phyloP scores from a whole-genome alignment of 169 alveolate species.

The Eimeria sp. region DNA sequence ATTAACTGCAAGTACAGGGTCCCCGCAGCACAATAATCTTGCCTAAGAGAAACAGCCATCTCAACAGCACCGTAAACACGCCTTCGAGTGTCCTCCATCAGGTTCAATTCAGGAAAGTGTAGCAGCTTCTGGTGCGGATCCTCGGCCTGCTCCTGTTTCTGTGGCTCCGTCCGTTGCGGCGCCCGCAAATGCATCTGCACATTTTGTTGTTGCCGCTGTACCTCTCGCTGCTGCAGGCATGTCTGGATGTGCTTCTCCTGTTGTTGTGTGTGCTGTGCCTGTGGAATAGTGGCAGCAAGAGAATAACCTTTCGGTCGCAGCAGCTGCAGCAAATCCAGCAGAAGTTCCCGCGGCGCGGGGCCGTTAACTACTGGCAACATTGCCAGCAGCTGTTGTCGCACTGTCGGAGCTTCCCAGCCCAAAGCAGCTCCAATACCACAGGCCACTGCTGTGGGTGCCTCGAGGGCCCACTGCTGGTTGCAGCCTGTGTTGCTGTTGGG shows the following conservation, averaged over 20 bases:
- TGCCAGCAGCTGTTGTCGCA: slow-evolving; percentile 39
- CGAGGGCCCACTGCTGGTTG: background rate
- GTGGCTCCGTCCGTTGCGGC: background rate
- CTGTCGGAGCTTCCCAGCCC: slow-evolving; percentile 7
- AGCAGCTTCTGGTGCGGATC: background rate
- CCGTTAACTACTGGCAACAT: slow-evolving; percentile 41
- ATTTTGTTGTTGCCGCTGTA: background rate
- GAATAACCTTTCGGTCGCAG: background rate
- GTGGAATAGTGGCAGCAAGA: background rate
- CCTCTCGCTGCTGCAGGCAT: background rate
- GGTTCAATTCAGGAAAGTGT: background rate
- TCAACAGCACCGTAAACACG: slow-evolving; percentile 8
- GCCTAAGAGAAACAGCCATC: slow-evolving; percentile 22
- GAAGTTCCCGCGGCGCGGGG: slow-evolving; percentile 21
- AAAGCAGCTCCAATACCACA: slow-evolving; percentile 18
- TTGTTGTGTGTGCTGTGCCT: background rate
- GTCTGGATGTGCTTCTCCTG: background rate
- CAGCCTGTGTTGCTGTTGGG: background rate
- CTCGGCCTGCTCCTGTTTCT: background rate
- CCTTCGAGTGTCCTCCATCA: background rate
- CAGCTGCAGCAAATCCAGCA: slow-evolving; percentile 47
- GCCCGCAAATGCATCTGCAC: background rate
- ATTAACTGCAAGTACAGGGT: slow-evolving; percentile 24
- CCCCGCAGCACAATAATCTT: slow-evolving; percentile 49
- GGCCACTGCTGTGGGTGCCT: background rate